phyloP scores from a whole-genome alignment of 2,329 filamentous ascomycete species.

The Aspergillus pseudoterreus region DNA sequence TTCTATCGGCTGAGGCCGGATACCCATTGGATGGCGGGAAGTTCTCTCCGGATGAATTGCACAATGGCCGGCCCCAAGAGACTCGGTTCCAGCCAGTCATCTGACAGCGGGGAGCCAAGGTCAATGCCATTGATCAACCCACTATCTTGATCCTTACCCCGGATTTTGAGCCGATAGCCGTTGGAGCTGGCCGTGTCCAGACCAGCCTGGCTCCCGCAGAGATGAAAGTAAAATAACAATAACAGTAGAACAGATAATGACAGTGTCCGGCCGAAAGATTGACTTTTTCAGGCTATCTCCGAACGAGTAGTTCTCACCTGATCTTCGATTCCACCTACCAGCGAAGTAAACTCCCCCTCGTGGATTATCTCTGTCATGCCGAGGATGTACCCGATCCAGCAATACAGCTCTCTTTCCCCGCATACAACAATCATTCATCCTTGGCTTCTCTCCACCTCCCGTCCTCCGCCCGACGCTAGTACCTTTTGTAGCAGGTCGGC shows the following conservation, averaged over 20 bases:
- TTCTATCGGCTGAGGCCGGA: no score
- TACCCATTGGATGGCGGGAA: no score
- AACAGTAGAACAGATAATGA: neutral
- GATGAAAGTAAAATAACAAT: no score
- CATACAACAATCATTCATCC: neutral
- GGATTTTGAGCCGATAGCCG: neutral
- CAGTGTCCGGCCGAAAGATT: no score
- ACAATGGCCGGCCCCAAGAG: no score
- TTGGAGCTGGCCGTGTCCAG: neutral
- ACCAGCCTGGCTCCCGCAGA: neutral
- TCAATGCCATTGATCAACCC: neutral
- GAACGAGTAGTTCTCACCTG: no score
- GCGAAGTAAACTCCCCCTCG: neutral
- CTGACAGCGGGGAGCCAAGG: neutral
- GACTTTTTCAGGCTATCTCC: no score
- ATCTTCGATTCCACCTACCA: no score
- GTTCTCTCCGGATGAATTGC: no score
- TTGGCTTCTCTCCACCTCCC: constrained; percentile 6
- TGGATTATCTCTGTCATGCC: neutral
- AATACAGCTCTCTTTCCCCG: neutral
- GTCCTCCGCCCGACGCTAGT: constrained; percentile 7
- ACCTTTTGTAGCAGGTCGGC: neutral
- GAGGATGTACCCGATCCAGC: neutral
- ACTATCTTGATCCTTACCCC: neutral
- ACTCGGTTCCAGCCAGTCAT: neutral